Conservation (phyloP, 169 alveolate species). For the Toxoplasma gondii region DNA sequence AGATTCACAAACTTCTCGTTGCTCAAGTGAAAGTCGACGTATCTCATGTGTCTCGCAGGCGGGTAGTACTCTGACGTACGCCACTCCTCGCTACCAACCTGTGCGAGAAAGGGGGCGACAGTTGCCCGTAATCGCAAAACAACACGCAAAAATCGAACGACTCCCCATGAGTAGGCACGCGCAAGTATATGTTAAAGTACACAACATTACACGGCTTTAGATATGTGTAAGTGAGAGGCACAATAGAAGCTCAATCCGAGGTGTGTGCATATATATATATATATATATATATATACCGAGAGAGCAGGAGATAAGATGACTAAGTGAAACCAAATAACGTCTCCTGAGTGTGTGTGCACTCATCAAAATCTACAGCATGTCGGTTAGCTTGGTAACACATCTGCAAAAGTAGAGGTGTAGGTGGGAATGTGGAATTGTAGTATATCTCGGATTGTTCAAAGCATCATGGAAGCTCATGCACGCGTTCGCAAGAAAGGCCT, state of each 20-base stretch:
- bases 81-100: slow-evolving; percentile 73
- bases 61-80: slow-evolving; percentile 70
- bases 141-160: not conserved
- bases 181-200: not conserved
- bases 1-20: slow-evolving; percentile 38
- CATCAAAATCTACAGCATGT: too few relatives aligned
- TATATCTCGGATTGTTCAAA: not conserved
- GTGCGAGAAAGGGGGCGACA: not conserved
- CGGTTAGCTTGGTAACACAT: not conserved
- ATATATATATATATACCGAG: too few relatives aligned
- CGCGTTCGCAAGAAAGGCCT: too few relatives aligned
- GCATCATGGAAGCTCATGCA: not conserved
- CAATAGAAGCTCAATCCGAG: too few relatives aligned
- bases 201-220: not conserved
- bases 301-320: too few relatives aligned
- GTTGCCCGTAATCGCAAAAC: not conserved
- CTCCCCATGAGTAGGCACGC: too few relatives aligned
- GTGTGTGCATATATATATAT: not conserved
- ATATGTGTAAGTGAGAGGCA: not conserved
- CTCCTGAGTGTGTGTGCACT: too few relatives aligned
- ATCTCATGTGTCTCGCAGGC: slow-evolving; percentile 58
- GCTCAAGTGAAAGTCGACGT: slow-evolving; percentile 62
- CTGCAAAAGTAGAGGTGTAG: not conserved
- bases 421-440: not conserved
- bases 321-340: too few relatives aligned